These are phyloP conservation scores for Monosporozyma yasuniensis DNA, from an alignment of 805 yeast species.

Conservation along the genomic window DNA sequence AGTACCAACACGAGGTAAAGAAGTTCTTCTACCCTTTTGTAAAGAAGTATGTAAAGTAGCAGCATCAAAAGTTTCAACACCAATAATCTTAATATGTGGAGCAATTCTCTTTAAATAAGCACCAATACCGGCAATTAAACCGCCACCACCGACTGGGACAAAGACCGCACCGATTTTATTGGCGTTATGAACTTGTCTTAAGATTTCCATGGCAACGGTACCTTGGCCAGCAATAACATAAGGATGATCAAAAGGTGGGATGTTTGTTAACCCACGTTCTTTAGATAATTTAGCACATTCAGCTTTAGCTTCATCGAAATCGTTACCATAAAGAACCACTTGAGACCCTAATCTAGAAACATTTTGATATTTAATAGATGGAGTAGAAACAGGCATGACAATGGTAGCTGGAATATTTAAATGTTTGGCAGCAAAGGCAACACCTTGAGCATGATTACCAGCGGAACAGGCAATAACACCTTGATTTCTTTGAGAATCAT, in stretches of 20 bases:
- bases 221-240: conserved; percentile 98
- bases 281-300: conserved; percentile 71
- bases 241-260: conserved; percentile 99
- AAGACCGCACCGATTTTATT: conserved; percentile 78
- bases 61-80: conserved; percentile 94
- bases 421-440: conserved; percentile 81
- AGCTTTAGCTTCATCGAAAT: conserved; percentile 87
- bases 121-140: conserved; percentile 84
- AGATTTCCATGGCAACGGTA: conserved; percentile 86
- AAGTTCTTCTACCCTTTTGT: conserved; percentile 42
- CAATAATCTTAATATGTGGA: conserved; percentile 93
- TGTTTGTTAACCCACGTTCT: conserved; percentile 69
- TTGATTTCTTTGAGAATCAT: conserved; percentile 44
- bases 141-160: conserved; percentile 96
- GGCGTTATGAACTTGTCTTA: conserved; percentile 65
- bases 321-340: conserved; percentile 88
- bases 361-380: conserved; percentile 85
- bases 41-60: conserved; percentile 80
- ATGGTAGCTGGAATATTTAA: conserved; percentile 89
- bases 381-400: conserved; percentile 97
- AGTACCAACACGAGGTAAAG: conserved; percentile 71
- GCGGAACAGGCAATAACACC: conserved; percentile 99
- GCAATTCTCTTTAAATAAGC: conserved; percentile 89
- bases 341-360: conserved; percentile 90
- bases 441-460: conserved; percentile 99